phyloP scores from a whole-genome alignment of 1,284 basidiomycete genomes.

The Microstroma glucosiphilum region DNA sequence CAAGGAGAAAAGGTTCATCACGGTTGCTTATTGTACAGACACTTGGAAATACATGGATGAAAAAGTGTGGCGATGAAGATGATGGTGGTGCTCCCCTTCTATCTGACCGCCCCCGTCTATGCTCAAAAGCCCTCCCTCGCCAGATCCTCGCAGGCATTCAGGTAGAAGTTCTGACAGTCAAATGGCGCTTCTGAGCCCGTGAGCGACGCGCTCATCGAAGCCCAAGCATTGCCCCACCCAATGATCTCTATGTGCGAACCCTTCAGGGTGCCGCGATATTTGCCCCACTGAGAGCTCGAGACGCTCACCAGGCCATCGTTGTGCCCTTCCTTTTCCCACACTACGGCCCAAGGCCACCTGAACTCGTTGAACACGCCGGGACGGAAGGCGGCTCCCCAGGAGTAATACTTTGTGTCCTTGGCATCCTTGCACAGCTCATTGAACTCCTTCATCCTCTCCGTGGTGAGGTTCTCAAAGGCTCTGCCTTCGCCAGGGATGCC shows the following conservation, averaged over 20 bases:
- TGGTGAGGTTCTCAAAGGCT: constrained; percentile 79
- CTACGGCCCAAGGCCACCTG: constrained; percentile 72
- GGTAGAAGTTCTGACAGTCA: constrained; percentile 14
- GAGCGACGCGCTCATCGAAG: background rate
- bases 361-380: constrained; percentile 53
- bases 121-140: constrained; percentile 15
- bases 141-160: constrained; percentile 17
- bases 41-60: no score
- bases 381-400: constrained; percentile 83
- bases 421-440: constrained; percentile 77
- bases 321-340: constrained; percentile 73
- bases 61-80: no score
- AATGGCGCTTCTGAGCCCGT: constrained; percentile 9
- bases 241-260: constrained; percentile 68
- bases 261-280: constrained; percentile 67
- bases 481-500: constrained; percentile 76
- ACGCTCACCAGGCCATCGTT: constrained; percentile 87
- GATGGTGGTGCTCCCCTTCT: no score
- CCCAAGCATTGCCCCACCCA: constrained; percentile 7
- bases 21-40: no score
- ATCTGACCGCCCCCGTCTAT: no score
- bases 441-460: constrained; percentile 78
- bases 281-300: constrained; percentile 69
- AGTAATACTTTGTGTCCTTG: constrained; percentile 73
- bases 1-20: no score